Evolutionary conservation across 805 yeast genomes (phyloP), one percentile per base, ranked within the genome.

Genomic region (Ogataea pignaliae): DNA sequence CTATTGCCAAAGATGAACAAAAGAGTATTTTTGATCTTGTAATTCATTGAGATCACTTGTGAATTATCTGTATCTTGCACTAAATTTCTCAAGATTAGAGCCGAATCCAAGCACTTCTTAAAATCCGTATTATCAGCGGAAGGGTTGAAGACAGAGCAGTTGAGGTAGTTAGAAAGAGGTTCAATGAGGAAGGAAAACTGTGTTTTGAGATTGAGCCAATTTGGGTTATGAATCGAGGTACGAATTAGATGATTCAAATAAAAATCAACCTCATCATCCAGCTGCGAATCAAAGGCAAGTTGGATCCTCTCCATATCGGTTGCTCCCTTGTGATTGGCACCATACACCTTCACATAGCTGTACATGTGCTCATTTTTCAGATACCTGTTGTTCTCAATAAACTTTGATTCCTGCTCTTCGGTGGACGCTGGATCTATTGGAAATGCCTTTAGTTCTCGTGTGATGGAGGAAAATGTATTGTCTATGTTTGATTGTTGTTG

Each of bases 41-140:
- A 63, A 44, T 74, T 68, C 54, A 75, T 70, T 1, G 91, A 85
- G 48, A 93, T 66, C 57, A 83, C 72, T 59, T 85, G 88, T 35
- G 95, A 93, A 56, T 88, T 85, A 37, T 76, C 84, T 11, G 85
- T 75, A 60, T 89, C 96, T 59, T 91, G 95, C 2, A 87, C 78
- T 37, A 87, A 66, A 63, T 93, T 93, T 57, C 98, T 74, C 44
- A 93, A 68, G 15, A 86, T 77, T 36, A 93, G 69, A 54, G 83
- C 72, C 8, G 84, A 72, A 57, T 76, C 79, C 16, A 67, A 51
- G 12, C 63, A 51, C 29, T 57, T 57, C 37, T 63, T 60, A 16
- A 63, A 36, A 37, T 60, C 63, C 1, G 44, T 39, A 32, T 56
- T 52, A 8, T 44, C 45, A 7, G 59, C 47, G 10, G 36, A 17